Evolutionary conservation across 495 filamentous ascomycete genomes (phyloP), one percentile per base, ranked within the genome.

Genomic region (Neurospora africana): DNA sequence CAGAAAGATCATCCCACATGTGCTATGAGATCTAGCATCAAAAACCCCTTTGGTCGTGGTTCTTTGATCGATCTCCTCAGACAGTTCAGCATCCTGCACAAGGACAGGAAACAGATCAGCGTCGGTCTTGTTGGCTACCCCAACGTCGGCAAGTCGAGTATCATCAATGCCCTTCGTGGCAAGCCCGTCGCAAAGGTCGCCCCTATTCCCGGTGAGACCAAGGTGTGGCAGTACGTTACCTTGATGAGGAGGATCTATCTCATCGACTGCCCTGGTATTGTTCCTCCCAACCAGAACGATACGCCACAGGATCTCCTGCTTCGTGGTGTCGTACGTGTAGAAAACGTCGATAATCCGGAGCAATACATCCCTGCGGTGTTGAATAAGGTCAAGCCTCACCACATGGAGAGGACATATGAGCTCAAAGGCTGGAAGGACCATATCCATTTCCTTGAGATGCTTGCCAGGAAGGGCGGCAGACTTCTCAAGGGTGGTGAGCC

Each of bases 231-330:
- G 15, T 98, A 97, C 75, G 91, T 99, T 72, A 98, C 95, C 1
- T 81, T 99, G 70, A 98, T 97, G 94, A 94, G 93, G 80, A 86
- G 96, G 69, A 98, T 99, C 58, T 98, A 97, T 79, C 85, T 99
- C 70, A 98, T 98, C 75, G 95, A 98, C 78, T 98, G 95, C 77
- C 95, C 95, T 41, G 95, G 95, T 76, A 93, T 99, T 36, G 95
- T 98, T 10, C 95, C 95, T 9, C 94, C 95, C 3, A 95, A 89
- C 75, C 88, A 89, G 44, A 87, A 88, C 58, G 95, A 98, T 76
- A 92, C 89, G 0, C 90, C 92, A 58, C 87, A 92, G 78, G 95
- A 97, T 74, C 93, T 98, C 70, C 84, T 99, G n/a, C 88, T 99
- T 43, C 87, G 93, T 72, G 95, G 96, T 73, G 93, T 96, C 7